phyloP scores from a whole-genome alignment of 73 alveolate species.

The Paramecium bursaria region DNA sequence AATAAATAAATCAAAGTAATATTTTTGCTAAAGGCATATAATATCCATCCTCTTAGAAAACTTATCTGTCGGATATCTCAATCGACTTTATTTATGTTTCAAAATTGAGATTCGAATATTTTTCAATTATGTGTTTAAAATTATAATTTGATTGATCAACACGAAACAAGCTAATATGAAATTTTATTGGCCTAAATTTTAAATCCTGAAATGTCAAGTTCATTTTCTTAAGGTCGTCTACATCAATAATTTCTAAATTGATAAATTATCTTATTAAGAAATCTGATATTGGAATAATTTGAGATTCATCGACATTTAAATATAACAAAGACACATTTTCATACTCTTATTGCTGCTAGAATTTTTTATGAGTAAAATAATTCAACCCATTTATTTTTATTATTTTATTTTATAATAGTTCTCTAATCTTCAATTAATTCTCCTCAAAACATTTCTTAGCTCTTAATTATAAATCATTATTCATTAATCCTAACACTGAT shows the following conservation, averaged over 20 bases:
- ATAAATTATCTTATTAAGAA: constrained; percentile 40
- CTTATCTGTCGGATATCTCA: no score
- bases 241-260: constrained; percentile 17
- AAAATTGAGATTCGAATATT: no score
- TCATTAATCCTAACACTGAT: constrained; percentile 25
- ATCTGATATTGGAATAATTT: constrained; percentile 11
- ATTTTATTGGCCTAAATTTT: no score
- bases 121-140: no score
- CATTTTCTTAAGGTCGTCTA: constrained; percentile 44
- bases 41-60: no score
- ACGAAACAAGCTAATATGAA: no score
- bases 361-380: constrained; percentile 10
- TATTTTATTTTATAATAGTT: background rate
- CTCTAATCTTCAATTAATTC: background rate
- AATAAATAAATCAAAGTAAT: no score
- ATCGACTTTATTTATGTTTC: no score
- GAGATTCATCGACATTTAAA: constrained; percentile 55
- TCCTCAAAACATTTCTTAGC: constrained; percentile 25
- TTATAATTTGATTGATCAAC: no score
- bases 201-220: background rate
- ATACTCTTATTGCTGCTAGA: constrained; percentile 4
- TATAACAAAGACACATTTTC: constrained; percentile 18
- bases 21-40: no score
- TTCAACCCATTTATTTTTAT: constrained; percentile 14
- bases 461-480: background rate